Base-by-base conservation (phyloP, 2,329 filamentous ascomycete species). In the Verticillium klebahnii region DNA sequence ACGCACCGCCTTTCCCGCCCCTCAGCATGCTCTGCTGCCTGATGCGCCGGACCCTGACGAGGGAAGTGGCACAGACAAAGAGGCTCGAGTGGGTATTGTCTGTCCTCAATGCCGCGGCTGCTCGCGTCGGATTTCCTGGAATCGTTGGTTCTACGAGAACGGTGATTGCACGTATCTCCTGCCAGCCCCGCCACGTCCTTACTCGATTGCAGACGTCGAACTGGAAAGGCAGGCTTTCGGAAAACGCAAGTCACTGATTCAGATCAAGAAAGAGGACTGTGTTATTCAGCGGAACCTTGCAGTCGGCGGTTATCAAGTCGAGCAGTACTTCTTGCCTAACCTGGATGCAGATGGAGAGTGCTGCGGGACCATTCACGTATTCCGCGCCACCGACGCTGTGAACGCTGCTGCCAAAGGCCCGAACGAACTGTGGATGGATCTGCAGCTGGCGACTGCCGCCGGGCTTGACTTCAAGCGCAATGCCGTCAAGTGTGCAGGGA, bases 51-150 rank as follows among this genome's bases (percentile, higher is more conserved):
- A 78, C 0, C 61, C 79, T 5, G 67, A 72, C 5, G 66, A 73
- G 1, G 66, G 72, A 0, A 74, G 75, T 15, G 81, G 83, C 3
- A 80, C 82, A 0, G 80, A 84, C 12, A 74, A 76, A 2, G 71
- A 77, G 9, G 85, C 82, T 61, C 88, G 85, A 68, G 77, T 78
- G 58, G 90, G 89, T 0, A 83, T 92, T 56, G 84, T 89, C 2
- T 93, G 90, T 66, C 86, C 85, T 0, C 63, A 74, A 1, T 93
- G 90, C 65, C 75, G 78, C 0, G 81, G 84, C 50, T 91, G 89
- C 67, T 86, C 80, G 52, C 80, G 85, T 2, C 80, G 89, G 1
- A 76, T 82, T 15, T 72, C 79, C 29, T 93, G 89, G 87, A 74
- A 73, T 5, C 79, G 81, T 1, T 91, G 88, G 88, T 72, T 75